phyloP scores from a whole-genome alignment of 2,329 filamentous ascomycete species.

The Mycosphaerelloides madeirae region DNA sequence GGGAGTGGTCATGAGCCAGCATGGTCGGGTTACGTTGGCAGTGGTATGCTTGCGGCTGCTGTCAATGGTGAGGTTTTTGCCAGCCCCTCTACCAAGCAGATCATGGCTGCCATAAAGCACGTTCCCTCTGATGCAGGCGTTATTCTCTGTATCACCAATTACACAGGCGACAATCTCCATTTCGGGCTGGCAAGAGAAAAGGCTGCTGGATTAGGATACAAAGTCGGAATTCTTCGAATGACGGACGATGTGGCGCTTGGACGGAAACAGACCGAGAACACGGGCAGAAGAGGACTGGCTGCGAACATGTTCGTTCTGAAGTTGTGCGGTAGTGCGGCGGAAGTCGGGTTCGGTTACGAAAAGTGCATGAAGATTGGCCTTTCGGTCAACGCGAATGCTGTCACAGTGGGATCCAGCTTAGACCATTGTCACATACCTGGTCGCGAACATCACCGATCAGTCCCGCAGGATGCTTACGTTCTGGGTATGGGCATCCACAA shows the following conservation, averaged over 20 bases:
- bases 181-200: conserved; percentile 48
- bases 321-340: conserved; percentile 43
- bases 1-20: conserved; percentile 48
- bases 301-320: conserved; percentile 48
- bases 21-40: conserved; percentile 47
- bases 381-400: conserved; percentile 42
- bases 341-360: conserved; percentile 43
- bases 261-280: conserved; percentile 45
- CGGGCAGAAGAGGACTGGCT: conserved; percentile 47
- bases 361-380: conserved; percentile 42
- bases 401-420: conserved; percentile 48
- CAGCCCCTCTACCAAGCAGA: conserved; percentile 45
- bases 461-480: conserved; percentile 33
- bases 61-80: conserved; percentile 49
- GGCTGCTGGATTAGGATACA: conserved; percentile 41
- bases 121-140: conserved; percentile 43
- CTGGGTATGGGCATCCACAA: conserved; percentile 51
- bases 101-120: conserved; percentile 46
- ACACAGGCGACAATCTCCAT: conserved; percentile 48
- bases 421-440: conserved; percentile 53
- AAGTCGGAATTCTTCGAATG: conserved; percentile 46
- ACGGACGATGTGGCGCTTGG: conserved; percentile 47
- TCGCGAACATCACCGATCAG: conserved; percentile 44
- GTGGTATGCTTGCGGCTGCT: conserved; percentile 46
- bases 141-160: conserved; percentile 48